These are phyloP conservation scores for Micractinium sp. DNA, from an alignment of 139 green algal species.

Conservation along the genomic window DNA sequence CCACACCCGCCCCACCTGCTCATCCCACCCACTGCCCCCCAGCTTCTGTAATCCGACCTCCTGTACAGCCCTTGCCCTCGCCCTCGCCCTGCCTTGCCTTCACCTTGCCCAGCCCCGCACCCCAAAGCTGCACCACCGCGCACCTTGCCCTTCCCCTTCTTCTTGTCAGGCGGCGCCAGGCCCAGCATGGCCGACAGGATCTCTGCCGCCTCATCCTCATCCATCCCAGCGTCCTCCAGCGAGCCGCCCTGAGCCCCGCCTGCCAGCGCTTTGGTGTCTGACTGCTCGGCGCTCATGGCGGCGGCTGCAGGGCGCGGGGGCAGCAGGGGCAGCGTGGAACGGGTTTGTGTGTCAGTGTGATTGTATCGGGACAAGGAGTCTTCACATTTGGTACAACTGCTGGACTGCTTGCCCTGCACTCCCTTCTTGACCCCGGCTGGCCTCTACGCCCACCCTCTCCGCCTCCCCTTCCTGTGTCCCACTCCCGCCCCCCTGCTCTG, in stretches of 20 bases:
- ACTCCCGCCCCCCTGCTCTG: background rate
- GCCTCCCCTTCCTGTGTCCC: background rate
- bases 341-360: no score
- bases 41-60: no score
- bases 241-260: background rate
- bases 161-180: conserved; percentile 2
- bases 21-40: no score
- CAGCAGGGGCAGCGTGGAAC: no score
- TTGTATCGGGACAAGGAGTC: background rate
- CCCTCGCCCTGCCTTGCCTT: no score
- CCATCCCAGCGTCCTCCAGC: conserved; percentile 17
- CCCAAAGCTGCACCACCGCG: background rate
- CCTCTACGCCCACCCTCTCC: background rate
- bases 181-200: conserved; percentile 63
- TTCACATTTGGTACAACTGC: no score
- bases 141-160: conserved; percentile 25
- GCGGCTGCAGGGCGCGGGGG: conserved; percentile 17
- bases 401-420: no score
- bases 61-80: no score
- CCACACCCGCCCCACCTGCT: no score
- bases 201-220: conserved; percentile 60
- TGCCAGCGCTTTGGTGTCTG: background rate
- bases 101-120: no score
- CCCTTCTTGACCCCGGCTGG: no score
- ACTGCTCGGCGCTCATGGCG: conserved; percentile 28